These are phyloP conservation scores for Microsporum ferrugineum DNA, from an alignment of 2,329 filamentous ascomycete genomes.

Conservation along the genomic window DNA sequence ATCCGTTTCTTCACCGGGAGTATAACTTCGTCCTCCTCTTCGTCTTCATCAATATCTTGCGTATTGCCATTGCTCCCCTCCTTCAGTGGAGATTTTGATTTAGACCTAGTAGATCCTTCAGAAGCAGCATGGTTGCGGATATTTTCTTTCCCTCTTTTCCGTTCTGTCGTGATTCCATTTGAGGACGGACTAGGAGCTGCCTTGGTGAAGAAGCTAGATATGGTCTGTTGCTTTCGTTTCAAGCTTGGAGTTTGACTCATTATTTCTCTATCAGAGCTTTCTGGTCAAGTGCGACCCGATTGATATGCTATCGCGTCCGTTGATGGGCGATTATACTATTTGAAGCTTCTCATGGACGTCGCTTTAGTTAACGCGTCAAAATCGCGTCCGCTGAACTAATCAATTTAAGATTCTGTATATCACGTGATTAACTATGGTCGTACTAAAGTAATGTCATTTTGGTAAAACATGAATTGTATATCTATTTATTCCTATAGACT, in stretches of 20 bases:
- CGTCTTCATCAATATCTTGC: conserved; percentile 26
- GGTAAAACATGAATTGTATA: not conserved
- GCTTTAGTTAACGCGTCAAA: not conserved
- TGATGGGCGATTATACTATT: not conserved
- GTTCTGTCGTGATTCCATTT: not conserved
- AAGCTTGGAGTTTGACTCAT: conserved; percentile 16
- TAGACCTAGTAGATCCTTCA: not conserved
- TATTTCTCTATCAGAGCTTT: not conserved
- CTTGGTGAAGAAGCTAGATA: conserved; percentile 75
- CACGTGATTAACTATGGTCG: not conserved
- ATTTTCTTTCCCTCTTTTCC: not conserved
- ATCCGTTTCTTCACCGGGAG: conserved; percentile 33
- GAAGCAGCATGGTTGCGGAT: not conserved
- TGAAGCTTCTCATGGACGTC: not conserved
- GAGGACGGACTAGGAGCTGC: conserved; percentile 30
- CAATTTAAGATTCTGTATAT: not conserved
- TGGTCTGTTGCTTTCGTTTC: conserved; percentile 51
- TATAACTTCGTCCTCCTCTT: conserved; percentile 27
- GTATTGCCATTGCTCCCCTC: not conserved
- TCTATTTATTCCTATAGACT: not conserved
- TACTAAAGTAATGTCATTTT: not conserved
- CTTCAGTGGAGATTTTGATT: not conserved
- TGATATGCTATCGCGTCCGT: not conserved
- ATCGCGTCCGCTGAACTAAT: not conserved
- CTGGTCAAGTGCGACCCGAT: not conserved